Percentiles rank a stretch among this genome's conserved stretches.
Evolutionary conservation across 2,329 filamentous ascomycete species (phyloP).

Genomic region (Pseudopyrenochaeta lycopersici): DNA sequence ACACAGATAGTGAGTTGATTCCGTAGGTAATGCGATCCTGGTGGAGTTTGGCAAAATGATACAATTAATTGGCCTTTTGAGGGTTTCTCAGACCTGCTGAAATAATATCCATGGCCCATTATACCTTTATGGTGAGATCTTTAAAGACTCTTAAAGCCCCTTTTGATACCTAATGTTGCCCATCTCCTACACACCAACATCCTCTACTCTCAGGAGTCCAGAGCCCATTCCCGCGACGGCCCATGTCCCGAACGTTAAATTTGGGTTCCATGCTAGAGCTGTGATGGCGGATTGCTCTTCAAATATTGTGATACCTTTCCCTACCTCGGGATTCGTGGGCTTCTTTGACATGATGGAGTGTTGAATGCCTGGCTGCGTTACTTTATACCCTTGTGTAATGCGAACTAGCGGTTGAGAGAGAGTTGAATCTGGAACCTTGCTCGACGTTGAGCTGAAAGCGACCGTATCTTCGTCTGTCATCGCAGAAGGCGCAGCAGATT

Average conservation of each 20-base stretch:
- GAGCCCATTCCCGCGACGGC: slow-evolving; percentile 60
- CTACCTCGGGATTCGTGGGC: slow-evolving; percentile 31
- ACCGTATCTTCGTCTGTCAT: slow-evolving; percentile 1
- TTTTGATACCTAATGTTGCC: too few species aligned
- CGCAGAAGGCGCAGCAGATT: neutral
- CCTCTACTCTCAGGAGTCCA: slow-evolving; percentile 60
- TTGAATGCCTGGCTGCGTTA: slow-evolving; percentile 36
- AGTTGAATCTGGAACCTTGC: slow-evolving; percentile 14
- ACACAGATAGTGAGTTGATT: too few species aligned
- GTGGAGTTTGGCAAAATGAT: too few species aligned
- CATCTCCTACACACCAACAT: slow-evolving; percentile 55
- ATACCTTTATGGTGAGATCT: too few species aligned
- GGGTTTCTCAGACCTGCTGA: too few species aligned
- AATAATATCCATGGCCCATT: too few species aligned
- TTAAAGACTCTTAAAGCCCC: too few species aligned
- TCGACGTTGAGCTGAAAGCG: neutral
- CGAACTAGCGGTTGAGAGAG: slow-evolving; percentile 41
- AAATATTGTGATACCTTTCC: slow-evolving; percentile 52
- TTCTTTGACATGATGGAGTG: slow-evolving; percentile 27
- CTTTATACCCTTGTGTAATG: slow-evolving; percentile 55
- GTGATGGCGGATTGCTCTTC: slow-evolving; percentile 57
- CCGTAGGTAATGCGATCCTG: too few species aligned
- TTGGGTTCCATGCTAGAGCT: slow-evolving; percentile 61
- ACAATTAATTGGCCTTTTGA: too few species aligned
- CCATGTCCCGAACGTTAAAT: slow-evolving; percentile 59